Percentiles rank a stretch among this genome's conserved stretches.
phyloP scores from a whole-genome alignment of 2,329 filamentous ascomycete genomes.

The Myotisia sp. region DNA sequence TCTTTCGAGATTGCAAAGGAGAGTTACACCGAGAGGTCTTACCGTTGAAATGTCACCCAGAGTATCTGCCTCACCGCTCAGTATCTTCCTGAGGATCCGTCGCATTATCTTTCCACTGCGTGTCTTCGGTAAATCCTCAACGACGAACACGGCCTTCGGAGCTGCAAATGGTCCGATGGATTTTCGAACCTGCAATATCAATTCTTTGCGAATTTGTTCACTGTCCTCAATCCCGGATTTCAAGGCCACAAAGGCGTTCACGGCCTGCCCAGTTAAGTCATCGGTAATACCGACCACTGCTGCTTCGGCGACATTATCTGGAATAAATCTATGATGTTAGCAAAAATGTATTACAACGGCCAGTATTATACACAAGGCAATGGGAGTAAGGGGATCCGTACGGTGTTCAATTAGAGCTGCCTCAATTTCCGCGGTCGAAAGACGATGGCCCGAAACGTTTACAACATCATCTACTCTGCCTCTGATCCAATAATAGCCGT shows the following conservation, averaged over 20 bases:
- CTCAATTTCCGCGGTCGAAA: conserved; percentile 96
- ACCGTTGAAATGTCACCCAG: conserved; percentile 86
- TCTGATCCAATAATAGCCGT: conserved; percentile 99
- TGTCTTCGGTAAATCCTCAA: conserved; percentile 93
- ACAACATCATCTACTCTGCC: conserved; percentile 97
- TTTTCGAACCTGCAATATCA: conserved; percentile 88
- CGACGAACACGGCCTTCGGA: conserved; percentile 80
- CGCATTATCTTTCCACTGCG: conserved; percentile 98
- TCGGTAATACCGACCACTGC: conserved; percentile 88
- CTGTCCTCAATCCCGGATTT: conserved; percentile 53
- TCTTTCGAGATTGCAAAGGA: background rate
- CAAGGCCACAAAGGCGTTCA: conserved; percentile 90
- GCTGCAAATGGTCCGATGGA: conserved; percentile 95
- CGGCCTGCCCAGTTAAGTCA: conserved; percentile 89
- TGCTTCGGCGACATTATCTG: conserved; percentile 69
- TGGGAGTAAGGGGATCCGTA: conserved; percentile 25
- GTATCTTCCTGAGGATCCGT: conserved; percentile 88
- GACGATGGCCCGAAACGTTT: conserved; percentile 89
- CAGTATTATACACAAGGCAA: background rate
- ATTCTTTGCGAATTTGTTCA: conserved; percentile 79
- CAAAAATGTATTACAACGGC: too few relatives aligned
- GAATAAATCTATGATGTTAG: conserved; percentile 12
- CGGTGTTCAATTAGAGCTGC: conserved; percentile 86
- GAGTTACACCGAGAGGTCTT: conserved; percentile 28
- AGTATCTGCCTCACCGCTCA: conserved; percentile 93